Conservation (phyloP, 176 grass and related monocot genomes). For the Avena atlantica region DNA sequence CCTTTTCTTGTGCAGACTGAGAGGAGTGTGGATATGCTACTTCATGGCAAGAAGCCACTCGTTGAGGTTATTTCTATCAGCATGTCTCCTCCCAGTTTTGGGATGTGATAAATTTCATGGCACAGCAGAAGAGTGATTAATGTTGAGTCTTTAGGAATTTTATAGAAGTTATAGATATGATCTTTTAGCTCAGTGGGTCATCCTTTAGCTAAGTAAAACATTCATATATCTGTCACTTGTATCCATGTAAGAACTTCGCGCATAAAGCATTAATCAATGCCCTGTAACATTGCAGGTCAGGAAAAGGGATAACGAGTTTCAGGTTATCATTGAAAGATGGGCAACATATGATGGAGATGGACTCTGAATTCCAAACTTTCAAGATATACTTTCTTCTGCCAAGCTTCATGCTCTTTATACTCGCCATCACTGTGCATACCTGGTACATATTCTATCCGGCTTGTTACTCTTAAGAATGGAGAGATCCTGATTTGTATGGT, state of each 20-base stretch:
- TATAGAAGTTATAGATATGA: neutral
- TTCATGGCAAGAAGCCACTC: constrained; percentile 88
- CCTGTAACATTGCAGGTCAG: constrained; percentile 63
- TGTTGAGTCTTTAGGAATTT: constrained; percentile 3
- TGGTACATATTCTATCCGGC: neutral
- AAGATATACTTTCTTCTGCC: constrained; percentile 8
- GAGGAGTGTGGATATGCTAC: constrained; percentile 91
- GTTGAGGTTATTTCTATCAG: constrained; percentile 63
- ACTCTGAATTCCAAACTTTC: constrained; percentile 52
- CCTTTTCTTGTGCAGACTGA: constrained; percentile 74
- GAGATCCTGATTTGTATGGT: constrained; percentile 12
- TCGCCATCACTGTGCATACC: constrained; percentile 7
- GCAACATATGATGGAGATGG: constrained; percentile 93
- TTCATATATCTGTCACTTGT: constrained; percentile 9
- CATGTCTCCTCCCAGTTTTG: constrained; percentile 1
- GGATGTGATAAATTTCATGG: constrained; percentile 18
- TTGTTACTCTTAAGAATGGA: constrained; percentile 12
- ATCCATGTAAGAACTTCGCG: constrained; percentile 1
- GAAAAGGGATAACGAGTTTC: constrained; percentile 80
- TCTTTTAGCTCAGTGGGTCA: neutral
- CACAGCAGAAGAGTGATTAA: neutral
- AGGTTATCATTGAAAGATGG: constrained; percentile 95
- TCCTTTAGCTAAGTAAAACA: constrained; percentile 18
- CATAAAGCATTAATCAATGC: neutral
- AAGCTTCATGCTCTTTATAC: neutral